These are phyloP conservation scores for Russula compacta DNA, from an alignment of 768 basidiomycete species.

Conservation along the genomic window DNA sequence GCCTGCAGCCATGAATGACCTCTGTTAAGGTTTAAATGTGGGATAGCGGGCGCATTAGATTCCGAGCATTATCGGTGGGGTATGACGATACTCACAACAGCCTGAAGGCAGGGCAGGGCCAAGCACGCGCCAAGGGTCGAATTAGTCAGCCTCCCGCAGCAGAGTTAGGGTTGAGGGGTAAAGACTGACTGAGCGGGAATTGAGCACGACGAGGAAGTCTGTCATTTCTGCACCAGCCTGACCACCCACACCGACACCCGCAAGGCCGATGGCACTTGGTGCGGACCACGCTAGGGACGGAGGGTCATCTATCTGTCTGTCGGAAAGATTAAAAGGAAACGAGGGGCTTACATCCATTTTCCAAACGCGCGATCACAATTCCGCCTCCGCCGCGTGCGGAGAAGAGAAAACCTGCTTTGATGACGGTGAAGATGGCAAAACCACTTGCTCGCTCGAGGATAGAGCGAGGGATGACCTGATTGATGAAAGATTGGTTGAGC, in stretches of 20 bases:
- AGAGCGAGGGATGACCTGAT: slow-evolving; percentile 44
- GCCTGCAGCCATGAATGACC: slow-evolving; percentile 91
- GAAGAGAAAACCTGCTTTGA: slow-evolving; percentile 64
- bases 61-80: neutral
- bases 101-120: slow-evolving; percentile 30
- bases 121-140: neutral
- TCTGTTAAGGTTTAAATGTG: slow-evolving; percentile 29
- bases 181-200: slow-evolving; percentile 58
- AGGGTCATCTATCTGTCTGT: neutral
- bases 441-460: slow-evolving; percentile 54
- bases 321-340: neutral
- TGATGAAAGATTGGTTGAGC: neutral
- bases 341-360: slow-evolving; percentile 62
- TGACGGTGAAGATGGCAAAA: slow-evolving; percentile 86
- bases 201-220: slow-evolving; percentile 84
- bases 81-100: slow-evolving; percentile 45
- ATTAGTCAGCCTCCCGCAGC: slow-evolving; percentile 8
- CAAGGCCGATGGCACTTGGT: slow-evolving; percentile 91
- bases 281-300: slow-evolving; percentile 70
- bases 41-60: neutral
- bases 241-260: slow-evolving; percentile 80
- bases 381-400: slow-evolving; percentile 78
- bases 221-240: slow-evolving; percentile 83
- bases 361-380: slow-evolving; percentile 76
- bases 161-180: neutral